These are phyloP conservation scores for Strobilomyces confusus DNA, from an alignment of 768 basidiomycete genomes.

Conservation along the genomic window DNA sequence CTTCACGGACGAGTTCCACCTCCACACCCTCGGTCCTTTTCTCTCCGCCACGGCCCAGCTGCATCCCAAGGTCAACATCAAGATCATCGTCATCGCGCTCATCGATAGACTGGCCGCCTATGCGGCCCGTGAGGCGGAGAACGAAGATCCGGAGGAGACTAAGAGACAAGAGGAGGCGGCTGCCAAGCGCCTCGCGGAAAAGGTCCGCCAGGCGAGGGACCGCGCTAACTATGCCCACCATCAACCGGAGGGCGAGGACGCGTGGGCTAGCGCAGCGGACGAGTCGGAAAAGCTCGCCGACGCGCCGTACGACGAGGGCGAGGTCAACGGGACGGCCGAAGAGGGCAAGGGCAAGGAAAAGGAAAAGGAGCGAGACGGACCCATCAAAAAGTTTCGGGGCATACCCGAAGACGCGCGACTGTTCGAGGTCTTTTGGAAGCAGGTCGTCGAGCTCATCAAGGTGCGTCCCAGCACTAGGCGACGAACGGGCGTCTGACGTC, in stretches of 20 bases:
- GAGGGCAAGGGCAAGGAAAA: slow-evolving; percentile 49
- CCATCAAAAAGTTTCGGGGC: slow-evolving; percentile 84
- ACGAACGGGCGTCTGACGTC: slow-evolving; percentile 1
- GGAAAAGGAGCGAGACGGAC: slow-evolving; percentile 48
- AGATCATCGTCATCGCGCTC: slow-evolving; percentile 94
- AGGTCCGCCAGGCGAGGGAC: slow-evolving; percentile 71
- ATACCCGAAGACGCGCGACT: slow-evolving; percentile 92
- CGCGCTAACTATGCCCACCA: slow-evolving; percentile 51
- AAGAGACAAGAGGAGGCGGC: slow-evolving; percentile 93
- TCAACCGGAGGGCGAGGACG: slow-evolving; percentile 27
- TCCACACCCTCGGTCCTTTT: slow-evolving; percentile 94
- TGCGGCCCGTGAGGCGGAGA: slow-evolving; percentile 96
- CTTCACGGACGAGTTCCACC: slow-evolving; percentile 97
- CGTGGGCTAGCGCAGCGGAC: slow-evolving; percentile 22
- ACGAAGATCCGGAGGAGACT: slow-evolving; percentile 91
- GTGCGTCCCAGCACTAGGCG: slow-evolving; percentile 38
- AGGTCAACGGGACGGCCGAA: slow-evolving; percentile 20
- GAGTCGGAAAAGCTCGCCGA: slow-evolving; percentile 20
- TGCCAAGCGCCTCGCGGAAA: slow-evolving; percentile 81
- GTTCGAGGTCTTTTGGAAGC: slow-evolving; percentile 99
- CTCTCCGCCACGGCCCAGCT: slow-evolving; percentile 93
- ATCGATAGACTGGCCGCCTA: slow-evolving; percentile 95
- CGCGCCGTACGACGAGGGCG: not conserved
- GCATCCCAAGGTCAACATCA: slow-evolving; percentile 98
- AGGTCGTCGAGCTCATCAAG: slow-evolving; percentile 97